Evolutionary conservation across 148 eudicot genomes (phyloP).

Genomic region (Persicaria tinctoria): DNA sequence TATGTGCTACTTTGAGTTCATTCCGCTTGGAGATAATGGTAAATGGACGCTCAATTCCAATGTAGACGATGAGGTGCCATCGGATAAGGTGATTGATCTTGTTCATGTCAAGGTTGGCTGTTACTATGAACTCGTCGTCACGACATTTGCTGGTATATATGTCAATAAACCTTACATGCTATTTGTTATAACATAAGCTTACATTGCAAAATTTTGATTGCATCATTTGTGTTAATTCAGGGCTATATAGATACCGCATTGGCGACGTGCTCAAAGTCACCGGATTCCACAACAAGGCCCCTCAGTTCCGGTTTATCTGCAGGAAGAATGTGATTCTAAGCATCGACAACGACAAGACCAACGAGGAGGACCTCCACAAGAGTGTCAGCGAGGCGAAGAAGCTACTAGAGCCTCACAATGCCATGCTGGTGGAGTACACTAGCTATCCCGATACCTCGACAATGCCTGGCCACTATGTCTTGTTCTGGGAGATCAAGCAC

Average conservation of each 20-base stretch:
- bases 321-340: slow-evolving; percentile 65
- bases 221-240: slow-evolving; percentile 17
- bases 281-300: slow-evolving; percentile 63
- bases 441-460: slow-evolving; percentile 58
- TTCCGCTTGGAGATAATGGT: slow-evolving; percentile 46
- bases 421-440: slow-evolving; percentile 58
- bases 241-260: slow-evolving; percentile 57
- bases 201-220: neutral
- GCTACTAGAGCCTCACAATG: slow-evolving; percentile 42
- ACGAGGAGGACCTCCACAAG: slow-evolving; percentile 61
- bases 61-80: slow-evolving; percentile 30
- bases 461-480: slow-evolving; percentile 72
- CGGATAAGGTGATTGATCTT: slow-evolving; percentile 37
- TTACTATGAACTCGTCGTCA: slow-evolving; percentile 69
- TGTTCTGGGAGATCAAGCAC: slow-evolving; percentile 54
- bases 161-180: neutral
- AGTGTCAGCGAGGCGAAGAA: slow-evolving; percentile 52
- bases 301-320: slow-evolving; percentile 75
- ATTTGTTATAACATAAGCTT: no score
- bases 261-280: slow-evolving; percentile 79
- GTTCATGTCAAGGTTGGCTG: slow-evolving; percentile 47
- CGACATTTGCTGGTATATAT: slow-evolving; percentile 55
- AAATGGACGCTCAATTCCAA: slow-evolving; percentile 25
- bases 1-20: slow-evolving; percentile 76
- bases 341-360: slow-evolving; percentile 72